Evolutionary conservation across 345 rosid species (phyloP).

Genomic region (Rhodamnia rubescens): DNA sequence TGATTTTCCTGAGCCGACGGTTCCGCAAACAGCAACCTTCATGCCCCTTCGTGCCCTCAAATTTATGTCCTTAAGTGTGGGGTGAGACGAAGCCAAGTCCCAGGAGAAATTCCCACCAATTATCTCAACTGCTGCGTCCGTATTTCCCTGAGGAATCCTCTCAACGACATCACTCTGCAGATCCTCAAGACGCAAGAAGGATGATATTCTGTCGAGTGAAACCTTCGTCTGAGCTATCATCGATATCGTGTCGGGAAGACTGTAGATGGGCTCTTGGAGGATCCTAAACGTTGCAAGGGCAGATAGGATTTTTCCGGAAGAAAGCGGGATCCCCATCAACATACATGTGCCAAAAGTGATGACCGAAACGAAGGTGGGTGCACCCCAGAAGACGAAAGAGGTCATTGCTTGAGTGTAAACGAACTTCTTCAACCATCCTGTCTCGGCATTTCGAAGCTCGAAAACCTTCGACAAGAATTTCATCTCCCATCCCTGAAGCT

Average conservation of each 20-base stretch:
- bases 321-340: conserved; percentile 46
- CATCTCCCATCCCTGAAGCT: conserved; percentile 80
- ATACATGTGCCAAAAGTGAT: conserved; percentile 48
- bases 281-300: conserved; percentile 67
- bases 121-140: conserved; percentile 38
- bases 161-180: conserved; percentile 41
- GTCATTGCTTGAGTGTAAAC: conserved; percentile 39
- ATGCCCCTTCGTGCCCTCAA: conserved; percentile 40
- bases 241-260: conserved; percentile 57
- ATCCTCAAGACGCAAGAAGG: conserved; percentile 46
- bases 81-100: conserved; percentile 32
- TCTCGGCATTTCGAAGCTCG: conserved; percentile 33
- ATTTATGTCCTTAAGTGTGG: conserved; percentile 40
- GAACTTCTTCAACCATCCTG: conserved; percentile 50
- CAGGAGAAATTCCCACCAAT: conserved; percentile 45
- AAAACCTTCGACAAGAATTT: conserved; percentile 52
- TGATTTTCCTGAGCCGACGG: conserved; percentile 77
- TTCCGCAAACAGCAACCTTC: conserved; percentile 73
- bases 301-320: conserved; percentile 62
- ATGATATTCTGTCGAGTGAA: conserved; percentile 55
- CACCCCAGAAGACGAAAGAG: conserved; percentile 49
- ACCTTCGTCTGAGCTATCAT: conserved; percentile 56
- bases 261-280: conserved; percentile 50
- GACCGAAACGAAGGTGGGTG: conserved; percentile 57
- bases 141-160: conserved; percentile 30